Evolutionary conservation across 805 yeast species (phyloP).

Genomic region (Nakazawaea peltata): DNA sequence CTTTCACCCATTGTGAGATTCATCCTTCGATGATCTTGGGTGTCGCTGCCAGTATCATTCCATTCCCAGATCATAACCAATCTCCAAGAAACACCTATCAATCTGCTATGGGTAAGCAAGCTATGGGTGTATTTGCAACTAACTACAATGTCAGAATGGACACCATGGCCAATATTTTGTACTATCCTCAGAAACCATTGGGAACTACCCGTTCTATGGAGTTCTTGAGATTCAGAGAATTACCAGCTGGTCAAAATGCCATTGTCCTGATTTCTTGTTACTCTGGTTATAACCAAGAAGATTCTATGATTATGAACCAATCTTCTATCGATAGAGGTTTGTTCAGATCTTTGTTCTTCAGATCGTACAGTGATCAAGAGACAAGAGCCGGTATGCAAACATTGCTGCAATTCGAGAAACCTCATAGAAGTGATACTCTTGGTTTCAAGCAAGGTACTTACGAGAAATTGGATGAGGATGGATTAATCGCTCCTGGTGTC

Average conservation of each 20-base stretch:
- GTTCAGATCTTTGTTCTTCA: slow-evolving; percentile 90
- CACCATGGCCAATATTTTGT: slow-evolving; percentile 96
- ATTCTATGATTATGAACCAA: slow-evolving; percentile 99
- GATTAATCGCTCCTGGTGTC: slow-evolving; percentile 95
- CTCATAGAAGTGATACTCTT: slow-evolving; percentile 88
- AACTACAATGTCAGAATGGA: slow-evolving; percentile 97
- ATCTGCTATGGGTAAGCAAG: slow-evolving; percentile 99
- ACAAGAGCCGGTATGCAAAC: slow-evolving; percentile 98
- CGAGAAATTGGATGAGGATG: slow-evolving; percentile 97
- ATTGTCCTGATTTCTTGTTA: slow-evolving; percentile 97
- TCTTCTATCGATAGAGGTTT: slow-evolving; percentile 94
- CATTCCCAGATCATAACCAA: slow-evolving; percentile 99
- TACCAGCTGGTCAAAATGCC: slow-evolving; percentile 99
- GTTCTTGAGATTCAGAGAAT: slow-evolving; percentile 90
- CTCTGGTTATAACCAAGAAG: slow-evolving; percentile 99
- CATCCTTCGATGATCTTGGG: slow-evolving; percentile 99
- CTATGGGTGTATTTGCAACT: slow-evolving; percentile 97
- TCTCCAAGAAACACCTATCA: slow-evolving; percentile 99
- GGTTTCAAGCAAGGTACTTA: slow-evolving; percentile 97
- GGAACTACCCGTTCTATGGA: slow-evolving; percentile 99
- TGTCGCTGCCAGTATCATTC: slow-evolving; percentile 97
- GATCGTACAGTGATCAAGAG: slow-evolving; percentile 98
- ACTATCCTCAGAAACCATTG: slow-evolving; percentile 96
- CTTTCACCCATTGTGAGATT: slow-evolving; percentile 97
- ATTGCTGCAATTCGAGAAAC: slow-evolving; percentile 96